Conservation (phyloP, 2,329 filamentous ascomycete species). For the Fusarium scirpi region DNA sequence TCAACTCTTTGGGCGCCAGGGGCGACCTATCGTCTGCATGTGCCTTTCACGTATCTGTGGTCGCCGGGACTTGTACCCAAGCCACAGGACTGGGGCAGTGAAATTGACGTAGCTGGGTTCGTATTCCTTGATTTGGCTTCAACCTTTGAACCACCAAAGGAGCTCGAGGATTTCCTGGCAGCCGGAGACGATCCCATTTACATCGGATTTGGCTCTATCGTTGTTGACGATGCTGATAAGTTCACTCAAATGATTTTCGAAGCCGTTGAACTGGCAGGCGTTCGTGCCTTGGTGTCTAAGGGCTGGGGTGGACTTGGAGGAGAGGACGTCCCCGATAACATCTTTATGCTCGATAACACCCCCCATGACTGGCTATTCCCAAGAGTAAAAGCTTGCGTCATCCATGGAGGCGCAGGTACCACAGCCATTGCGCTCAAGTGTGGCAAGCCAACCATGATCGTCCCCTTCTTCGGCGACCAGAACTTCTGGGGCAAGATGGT, state of each 20-base stretch:
- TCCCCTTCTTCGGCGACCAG: constrained; percentile 85
- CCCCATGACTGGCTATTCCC: constrained; percentile 85
- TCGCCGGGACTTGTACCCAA: constrained; percentile 75
- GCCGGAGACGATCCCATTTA: constrained; percentile 73
- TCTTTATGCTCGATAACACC: constrained; percentile 79
- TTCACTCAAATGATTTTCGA: constrained; percentile 80
- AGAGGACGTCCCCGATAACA: constrained; percentile 67
- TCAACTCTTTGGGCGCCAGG: constrained; percentile 83
- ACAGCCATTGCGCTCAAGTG: constrained; percentile 80
- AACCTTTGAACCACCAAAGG: constrained; percentile 67
- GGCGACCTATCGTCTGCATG: constrained; percentile 76
- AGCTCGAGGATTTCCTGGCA: constrained; percentile 67
- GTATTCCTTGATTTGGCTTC: constrained; percentile 79
- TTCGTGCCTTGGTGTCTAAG: constrained; percentile 78
- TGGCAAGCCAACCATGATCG: constrained; percentile 78
- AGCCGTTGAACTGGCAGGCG: constrained; percentile 72
- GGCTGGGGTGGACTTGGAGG: constrained; percentile 80
- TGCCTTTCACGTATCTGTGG: constrained; percentile 82
- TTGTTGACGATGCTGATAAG: constrained; percentile 76
- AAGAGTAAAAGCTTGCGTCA: constrained; percentile 73
- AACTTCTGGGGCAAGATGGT: constrained; percentile 83
- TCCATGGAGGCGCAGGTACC: constrained; percentile 83
- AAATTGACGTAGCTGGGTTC: constrained; percentile 82
- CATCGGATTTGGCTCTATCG: constrained; percentile 81
- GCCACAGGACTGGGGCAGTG: constrained; percentile 74